These are phyloP conservation scores for Monoraphidium neglectum DNA, from an alignment of 139 green algal species.

Conservation along the genomic window DNA sequence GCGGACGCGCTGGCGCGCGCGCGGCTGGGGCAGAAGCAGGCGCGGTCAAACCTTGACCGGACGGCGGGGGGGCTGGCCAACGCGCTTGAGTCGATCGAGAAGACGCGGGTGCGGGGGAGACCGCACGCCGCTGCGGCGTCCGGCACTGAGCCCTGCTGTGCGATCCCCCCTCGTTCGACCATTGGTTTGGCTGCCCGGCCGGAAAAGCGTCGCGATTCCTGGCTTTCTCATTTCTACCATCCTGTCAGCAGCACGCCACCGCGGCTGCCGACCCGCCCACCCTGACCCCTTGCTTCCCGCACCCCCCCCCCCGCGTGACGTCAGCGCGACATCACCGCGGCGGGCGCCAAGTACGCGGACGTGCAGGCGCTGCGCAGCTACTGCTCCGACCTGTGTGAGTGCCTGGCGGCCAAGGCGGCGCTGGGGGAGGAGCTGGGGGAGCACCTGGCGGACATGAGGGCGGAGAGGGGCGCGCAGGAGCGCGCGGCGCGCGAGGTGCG, in stretches of 20 bases:
- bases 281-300: neutral
- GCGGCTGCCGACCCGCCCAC: neutral
- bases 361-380: constrained; percentile 79
- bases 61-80: constrained; percentile 18
- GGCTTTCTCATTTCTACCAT: no score
- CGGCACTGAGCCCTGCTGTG: neutral
- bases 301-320: neutral
- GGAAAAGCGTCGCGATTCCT: no score
- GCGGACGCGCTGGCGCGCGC: constrained; percentile 49
- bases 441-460: constrained; percentile 46
- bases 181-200: no score
- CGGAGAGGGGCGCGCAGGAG: constrained; percentile 44
- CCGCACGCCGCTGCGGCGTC: no score
- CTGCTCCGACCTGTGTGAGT: constrained; percentile 84
- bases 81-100: constrained; percentile 34
- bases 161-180: no score
- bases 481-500: constrained; percentile 10
- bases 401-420: constrained; percentile 80
- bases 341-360: constrained; percentile 59
- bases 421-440: constrained; percentile 91
- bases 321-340: constrained; percentile 30
- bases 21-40: constrained; percentile 36
- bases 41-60: constrained; percentile 27
- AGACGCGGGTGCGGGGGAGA: neutral
- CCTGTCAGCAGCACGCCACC: no score